Percentiles rank a stretch among this genome's conserved stretches.
Evolutionary conservation across 306 rosid genomes (phyloP).

Genomic region (barrel medic (Medicago truncatula)): DNA sequence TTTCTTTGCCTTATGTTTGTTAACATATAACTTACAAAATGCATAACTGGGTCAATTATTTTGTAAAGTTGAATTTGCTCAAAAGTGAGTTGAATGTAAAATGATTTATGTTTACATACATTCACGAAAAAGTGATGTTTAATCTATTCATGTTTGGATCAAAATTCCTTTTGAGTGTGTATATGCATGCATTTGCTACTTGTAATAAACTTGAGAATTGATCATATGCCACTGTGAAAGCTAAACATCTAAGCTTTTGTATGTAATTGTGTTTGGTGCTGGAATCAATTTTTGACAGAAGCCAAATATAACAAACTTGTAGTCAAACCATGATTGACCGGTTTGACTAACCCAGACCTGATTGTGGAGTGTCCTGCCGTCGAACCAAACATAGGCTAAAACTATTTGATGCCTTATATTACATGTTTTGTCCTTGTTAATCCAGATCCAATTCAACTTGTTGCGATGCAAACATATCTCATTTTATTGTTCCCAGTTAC

Average conservation of each 20-base stretch:
- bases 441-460: not conserved
- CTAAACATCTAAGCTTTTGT: not conserved
- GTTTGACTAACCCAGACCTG: not conserved
- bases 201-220: not conserved
- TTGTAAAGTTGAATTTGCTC: too few species aligned
- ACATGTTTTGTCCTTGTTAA: not conserved
- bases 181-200: not conserved
- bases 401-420: not conserved
- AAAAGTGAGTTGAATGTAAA: too few species aligned
- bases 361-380: not conserved
- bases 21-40: too few species aligned
- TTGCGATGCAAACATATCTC: slow-evolving; percentile 19
- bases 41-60: too few species aligned
- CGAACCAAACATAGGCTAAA: not conserved
- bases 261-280: not conserved
- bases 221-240: not conserved
- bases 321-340: not conserved
- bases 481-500: slow-evolving; percentile 23
- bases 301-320: not conserved
- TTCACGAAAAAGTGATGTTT: too few species aligned
- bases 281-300: not conserved
- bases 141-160: too few species aligned
- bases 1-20: too few species aligned
- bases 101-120: too few species aligned
- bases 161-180: not conserved